phyloP scores from a whole-genome alignment of 139 green algal species.

The Penium margaritaceum region DNA sequence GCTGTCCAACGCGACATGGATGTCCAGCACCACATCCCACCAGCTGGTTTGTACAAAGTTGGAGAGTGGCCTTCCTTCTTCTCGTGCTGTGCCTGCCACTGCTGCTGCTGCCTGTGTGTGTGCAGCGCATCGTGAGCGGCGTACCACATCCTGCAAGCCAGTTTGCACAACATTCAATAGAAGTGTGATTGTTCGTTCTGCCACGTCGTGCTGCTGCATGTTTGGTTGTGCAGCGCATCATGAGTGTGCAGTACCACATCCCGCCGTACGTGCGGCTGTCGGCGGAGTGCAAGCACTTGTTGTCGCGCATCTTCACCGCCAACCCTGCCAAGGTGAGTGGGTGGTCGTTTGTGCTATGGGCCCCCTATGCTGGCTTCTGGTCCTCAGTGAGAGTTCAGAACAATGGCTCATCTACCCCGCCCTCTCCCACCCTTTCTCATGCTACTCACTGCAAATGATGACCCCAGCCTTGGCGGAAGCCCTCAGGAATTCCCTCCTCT shows the following conservation, averaged over 20 bases:
- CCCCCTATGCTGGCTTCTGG: background rate
- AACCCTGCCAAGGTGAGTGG: conserved; percentile 56
- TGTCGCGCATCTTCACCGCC: conserved; percentile 60
- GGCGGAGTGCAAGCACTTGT: conserved; percentile 52
- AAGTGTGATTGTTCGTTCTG: no score
- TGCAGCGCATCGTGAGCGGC: no score
- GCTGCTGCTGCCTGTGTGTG: no score
- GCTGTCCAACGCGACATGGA: no score
- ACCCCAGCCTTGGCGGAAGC: background rate
- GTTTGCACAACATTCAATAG: no score
- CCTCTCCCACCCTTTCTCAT: background rate
- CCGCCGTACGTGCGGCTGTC: conserved; percentile 41
- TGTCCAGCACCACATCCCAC: no score
- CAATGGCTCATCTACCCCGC: background rate
- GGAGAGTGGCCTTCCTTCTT: no score
- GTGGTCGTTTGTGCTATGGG: background rate
- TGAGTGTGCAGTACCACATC: conserved; percentile 45
- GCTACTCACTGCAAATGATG: background rate
- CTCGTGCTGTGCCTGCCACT: no score
- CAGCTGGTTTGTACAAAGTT: no score
- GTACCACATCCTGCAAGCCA: no score
- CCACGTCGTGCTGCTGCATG: no score
- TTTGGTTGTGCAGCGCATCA: conserved; percentile 44
- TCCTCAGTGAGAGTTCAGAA: background rate
- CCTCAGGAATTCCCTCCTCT: no score